phyloP scores from a whole-genome alignment of 306 rosid genomes.

The Inga oerstediana region DNA sequence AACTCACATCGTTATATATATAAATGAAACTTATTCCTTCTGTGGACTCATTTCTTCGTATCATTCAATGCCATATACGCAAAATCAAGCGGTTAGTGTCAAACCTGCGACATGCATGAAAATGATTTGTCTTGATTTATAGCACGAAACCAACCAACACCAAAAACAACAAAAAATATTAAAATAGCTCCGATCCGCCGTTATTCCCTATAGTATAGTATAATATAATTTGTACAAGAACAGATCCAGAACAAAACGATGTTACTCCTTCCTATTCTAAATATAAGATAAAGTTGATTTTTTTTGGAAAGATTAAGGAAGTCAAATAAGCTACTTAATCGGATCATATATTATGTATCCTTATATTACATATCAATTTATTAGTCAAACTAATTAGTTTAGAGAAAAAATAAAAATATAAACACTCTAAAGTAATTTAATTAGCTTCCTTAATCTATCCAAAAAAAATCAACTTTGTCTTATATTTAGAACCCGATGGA shows the following conservation, averaged over 20 bases:
- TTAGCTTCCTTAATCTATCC: no score
- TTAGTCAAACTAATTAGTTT: no score
- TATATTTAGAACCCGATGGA: no score
- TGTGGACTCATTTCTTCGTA: background rate
- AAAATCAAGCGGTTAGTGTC: background rate
- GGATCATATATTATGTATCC: no score
- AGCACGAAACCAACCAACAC: slow-evolving; percentile 7
- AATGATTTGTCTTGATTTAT: background rate
- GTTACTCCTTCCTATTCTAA: background rate
- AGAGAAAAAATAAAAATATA: no score
- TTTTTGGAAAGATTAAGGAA: no score
- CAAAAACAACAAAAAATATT: background rate
- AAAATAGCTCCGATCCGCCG: background rate
- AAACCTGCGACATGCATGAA: background rate
- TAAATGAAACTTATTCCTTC: background rate
- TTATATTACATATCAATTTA: no score
- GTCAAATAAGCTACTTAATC: no score
- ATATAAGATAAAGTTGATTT: no score
- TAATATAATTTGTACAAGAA: background rate
- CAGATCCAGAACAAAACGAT: slow-evolving; percentile 4
- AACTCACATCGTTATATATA: background rate
- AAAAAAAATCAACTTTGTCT: no score
- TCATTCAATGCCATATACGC: background rate
- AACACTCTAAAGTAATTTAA: no score
- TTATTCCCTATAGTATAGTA: background rate